phyloP scores from a whole-genome alignment of 345 rosid genomes.

The Dovyalis caffra region DNA sequence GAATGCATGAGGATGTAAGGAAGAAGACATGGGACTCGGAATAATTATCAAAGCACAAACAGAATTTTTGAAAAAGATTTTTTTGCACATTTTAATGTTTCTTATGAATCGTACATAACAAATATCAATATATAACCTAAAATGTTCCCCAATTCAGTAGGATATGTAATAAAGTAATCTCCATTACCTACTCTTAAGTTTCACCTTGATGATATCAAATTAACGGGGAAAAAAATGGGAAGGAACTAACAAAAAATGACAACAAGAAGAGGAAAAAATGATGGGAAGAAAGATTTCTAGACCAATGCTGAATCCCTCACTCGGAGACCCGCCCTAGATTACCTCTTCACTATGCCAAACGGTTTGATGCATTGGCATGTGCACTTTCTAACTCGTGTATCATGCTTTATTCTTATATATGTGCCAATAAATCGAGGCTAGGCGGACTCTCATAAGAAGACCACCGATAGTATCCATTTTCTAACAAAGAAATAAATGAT shows the following conservation, averaged over 20 bases:
- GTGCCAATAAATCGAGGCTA: conserved; percentile 35
- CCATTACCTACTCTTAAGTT: conserved; percentile 47
- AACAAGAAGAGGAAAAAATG: conserved; percentile 4
- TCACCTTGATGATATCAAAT: conserved; percentile 30
- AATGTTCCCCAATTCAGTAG: conserved; percentile 40
- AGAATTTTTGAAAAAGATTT: conserved; percentile 22
- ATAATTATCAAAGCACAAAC: neutral
- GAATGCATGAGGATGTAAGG: neutral
- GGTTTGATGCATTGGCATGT: conserved; percentile 13
- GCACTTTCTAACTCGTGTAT: conserved; percentile 20
- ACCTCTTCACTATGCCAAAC: conserved; percentile 35
- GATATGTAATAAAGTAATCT: conserved; percentile 48
- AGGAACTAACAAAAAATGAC: conserved; percentile 27
- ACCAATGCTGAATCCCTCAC: conserved; percentile 26
- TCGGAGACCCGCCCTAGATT: conserved; percentile 23
- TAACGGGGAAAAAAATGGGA: conserved; percentile 14
- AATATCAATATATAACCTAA: conserved; percentile 39
- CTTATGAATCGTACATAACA: conserved; percentile 39
- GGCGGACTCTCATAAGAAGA: conserved; percentile 34
- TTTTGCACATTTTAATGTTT: conserved; percentile 54
- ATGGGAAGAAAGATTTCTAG: conserved; percentile 10
- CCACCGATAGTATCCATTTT: conserved; percentile 32
- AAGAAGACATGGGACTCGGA: neutral
- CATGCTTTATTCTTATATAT: conserved; percentile 32
- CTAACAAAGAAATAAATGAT: conserved; percentile 35